Base-by-base conservation (phyloP, 2,329 filamentous ascomycete species). In the Capronia americana region DNA sequence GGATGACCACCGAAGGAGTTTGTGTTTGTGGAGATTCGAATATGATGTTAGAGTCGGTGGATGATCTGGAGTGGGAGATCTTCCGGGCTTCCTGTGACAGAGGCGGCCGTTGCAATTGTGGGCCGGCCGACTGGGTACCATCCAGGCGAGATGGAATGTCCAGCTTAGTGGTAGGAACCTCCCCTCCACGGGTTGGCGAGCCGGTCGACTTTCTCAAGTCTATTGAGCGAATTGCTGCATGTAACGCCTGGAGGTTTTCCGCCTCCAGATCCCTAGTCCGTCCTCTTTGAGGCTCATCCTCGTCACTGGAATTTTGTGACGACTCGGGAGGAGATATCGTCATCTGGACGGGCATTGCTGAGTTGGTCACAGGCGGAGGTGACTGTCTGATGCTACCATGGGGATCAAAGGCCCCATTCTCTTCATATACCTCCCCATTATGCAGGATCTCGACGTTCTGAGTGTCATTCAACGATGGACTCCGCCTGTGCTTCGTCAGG, bases 271-370 rank as follows among this genome's bases (percentile, higher is more conserved):
- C 69, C 64, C 73, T 69, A n/a, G 70, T 57, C 26, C 70, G 65
- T 54, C 72, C 71, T 57, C 75, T 83, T 72, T 65, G 73, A 28
- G 75, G 68, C 71, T 87, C 88, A 74, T 96, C 92, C 72, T 96
- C 92, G 76, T 97, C 93, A 78, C 93, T 93, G 28, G 90, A 93
- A 71, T 90, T 91, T 46, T 87, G 86, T 6, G 86, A 85, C 38
- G 93, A 97, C 74, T 97, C 94, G 10, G 94, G 94, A 41, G 94
- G 94, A 0, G 94, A 97, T 66, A 96, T 91, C 72, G 97, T 87
- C 69, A 92, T 93, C 68, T 92, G 92, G 69, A 88, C 87, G 50
- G 93, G 92, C 78, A 97, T 95, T 70, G 87, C 82, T 66, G 87
- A 85, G 79, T 92, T 88, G 69, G 88, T 92, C 69, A 92, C 80